Evolutionary conservation across 441 rosid genomes (phyloP), one percentile per base, ranked within the genome.

Genomic region (Adansonia grandidieri): DNA sequence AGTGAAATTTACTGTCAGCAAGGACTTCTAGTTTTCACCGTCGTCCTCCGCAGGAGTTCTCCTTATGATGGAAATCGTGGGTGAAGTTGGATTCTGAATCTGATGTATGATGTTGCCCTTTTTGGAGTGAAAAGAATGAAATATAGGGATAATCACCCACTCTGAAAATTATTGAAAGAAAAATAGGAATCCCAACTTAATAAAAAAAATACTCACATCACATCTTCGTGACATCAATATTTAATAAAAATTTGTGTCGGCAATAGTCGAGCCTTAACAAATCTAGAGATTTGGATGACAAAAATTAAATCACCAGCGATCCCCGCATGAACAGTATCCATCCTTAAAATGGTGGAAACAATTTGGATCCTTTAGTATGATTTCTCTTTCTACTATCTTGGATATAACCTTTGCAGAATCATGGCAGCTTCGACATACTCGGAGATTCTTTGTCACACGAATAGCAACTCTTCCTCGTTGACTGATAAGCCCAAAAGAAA

Each of bases 301-400:
- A 9, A 37, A 9, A 37, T 8, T n/a, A 63, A 53, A 54, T 78
- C 78, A 84, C 81, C 83, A 81, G 22, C 57, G 44, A 77, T 80
- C 82, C 70, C 75, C 17, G 24, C 90, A 86, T 2, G 86, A 82
- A 83, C 89, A 86, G 20, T 14, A 14, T 28, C 88, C 88, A 69
- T 77, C 54, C 85, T 80, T 84, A 32, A 88, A 84, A 80, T 84
- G 88, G 62, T 85, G 90, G 56, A 85, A 84, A 76, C 71, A 67
- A 69, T 75, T 50, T 19, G 76, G 83, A 22, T 89, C 91, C 2
- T 80, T 84, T 89, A 86, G 62, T 50, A 86, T 72, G 67, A 89
- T 81, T 77, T 88, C 88, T 65, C 86, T 71, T 47, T 51, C 79
- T 51, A 2, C 37, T 32, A 32, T 32, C 2, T 32, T 32, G 37